Percentiles rank a stretch among this genome's conserved stretches.
Evolutionary conservation across 2,329 filamentous ascomycete genomes (phyloP).

Genomic region (Aspergillus alliaceus): DNA sequence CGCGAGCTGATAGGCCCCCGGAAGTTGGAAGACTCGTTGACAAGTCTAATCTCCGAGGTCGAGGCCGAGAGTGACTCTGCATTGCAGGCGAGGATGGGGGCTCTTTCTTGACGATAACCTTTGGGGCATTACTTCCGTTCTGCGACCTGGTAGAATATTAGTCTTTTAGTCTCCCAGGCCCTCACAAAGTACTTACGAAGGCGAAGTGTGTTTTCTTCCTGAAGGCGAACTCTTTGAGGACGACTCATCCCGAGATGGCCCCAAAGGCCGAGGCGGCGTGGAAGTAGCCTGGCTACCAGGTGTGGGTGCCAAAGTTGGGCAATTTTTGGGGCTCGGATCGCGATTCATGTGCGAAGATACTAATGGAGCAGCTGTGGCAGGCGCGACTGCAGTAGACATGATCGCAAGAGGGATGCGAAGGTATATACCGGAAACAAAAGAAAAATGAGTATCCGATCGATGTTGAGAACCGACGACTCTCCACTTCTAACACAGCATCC

Average conservation of each 20-base stretch:
- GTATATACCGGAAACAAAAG: not conserved
- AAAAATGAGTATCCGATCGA: not conserved
- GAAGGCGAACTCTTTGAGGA: constrained; percentile 33
- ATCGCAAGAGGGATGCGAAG: constrained; percentile 8
- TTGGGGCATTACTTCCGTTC: constrained; percentile 60
- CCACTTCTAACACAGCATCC: not conserved
- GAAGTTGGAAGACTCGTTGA: constrained; percentile 46
- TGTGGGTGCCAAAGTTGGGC: constrained; percentile 42
- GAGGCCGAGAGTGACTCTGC: constrained; percentile 56
- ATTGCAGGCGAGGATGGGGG: constrained; percentile 79
- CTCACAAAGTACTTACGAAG: constrained; percentile 48
- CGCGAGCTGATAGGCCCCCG: constrained; percentile 60
- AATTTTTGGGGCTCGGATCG: constrained; percentile 47
- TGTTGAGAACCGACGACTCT: not conserved
- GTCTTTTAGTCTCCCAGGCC: not conserved
- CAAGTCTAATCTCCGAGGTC: constrained; percentile 48
- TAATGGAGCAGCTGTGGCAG: constrained; percentile 44
- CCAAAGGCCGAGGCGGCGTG: constrained; percentile 34
- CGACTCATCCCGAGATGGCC: constrained; percentile 34
- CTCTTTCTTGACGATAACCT: constrained; percentile 96
- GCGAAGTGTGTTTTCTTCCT: constrained; percentile 39
- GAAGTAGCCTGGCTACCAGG: constrained; percentile 33
- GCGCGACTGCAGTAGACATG: constrained; percentile 53
- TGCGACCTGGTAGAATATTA: constrained; percentile 23
- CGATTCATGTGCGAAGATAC: constrained; percentile 44